Evolutionary conservation across 208 protist genomes (phyloP).

Genomic region (Leishmania aethiopica): DNA sequence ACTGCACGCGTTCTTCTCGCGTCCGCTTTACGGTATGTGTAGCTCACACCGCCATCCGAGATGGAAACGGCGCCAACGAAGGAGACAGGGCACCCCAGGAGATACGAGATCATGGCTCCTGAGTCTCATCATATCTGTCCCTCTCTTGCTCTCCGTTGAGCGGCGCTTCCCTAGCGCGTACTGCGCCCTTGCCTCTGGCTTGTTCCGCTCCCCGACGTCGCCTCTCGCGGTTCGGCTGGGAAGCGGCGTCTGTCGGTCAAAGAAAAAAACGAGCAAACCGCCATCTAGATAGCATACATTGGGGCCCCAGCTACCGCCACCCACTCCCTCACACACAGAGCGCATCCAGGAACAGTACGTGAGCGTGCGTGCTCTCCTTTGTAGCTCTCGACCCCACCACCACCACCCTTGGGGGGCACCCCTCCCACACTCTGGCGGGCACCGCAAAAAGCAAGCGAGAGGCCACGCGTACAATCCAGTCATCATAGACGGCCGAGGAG

Average conservation of each 20-base stretch:
- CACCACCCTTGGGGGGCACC: background rate
- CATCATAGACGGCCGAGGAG: background rate
- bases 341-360: background rate
- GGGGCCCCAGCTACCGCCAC: background rate
- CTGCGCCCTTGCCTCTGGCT: background rate
- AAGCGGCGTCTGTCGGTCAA: background rate
- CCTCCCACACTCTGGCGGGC: too few relatives aligned
- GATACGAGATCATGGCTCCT: background rate
- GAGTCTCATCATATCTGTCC: slow-evolving; percentile 1
- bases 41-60: too few relatives aligned
- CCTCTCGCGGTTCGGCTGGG: background rate
- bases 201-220: background rate
- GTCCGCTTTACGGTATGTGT: too few relatives aligned
- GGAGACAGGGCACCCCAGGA: background rate
- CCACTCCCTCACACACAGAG: background rate
- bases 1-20: background rate
- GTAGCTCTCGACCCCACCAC: background rate
- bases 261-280: background rate
- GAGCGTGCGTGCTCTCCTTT: too few relatives aligned
- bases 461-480: background rate
- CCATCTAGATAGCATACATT: background rate
- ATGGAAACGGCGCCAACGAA: background rate
- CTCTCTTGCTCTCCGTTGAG: background rate
- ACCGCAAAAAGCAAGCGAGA: background rate
- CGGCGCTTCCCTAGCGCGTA: background rate